Evolutionary conservation across 768 basidiomycete genomes (phyloP), one percentile per base, ranked within the genome.

Genomic region (Pleurotus salmoneostramineus): DNA sequence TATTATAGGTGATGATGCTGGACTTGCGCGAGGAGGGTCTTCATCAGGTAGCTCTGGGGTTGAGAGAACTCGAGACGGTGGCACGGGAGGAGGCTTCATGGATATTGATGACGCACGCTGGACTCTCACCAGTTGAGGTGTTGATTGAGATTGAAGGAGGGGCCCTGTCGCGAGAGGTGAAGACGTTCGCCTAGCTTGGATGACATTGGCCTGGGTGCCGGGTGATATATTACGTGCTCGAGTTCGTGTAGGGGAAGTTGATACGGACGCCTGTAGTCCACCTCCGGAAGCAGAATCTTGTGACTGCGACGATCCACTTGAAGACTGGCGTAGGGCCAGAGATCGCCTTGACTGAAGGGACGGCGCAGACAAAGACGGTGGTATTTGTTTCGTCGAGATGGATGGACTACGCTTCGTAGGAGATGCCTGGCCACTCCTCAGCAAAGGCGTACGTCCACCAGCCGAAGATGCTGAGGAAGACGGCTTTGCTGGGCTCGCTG

Each of bases 401-500:
- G 27, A 15, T 7, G 52, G 52, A 43, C 17, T 74, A 40, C 83
- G 82, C 67, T 87, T 90, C 10, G 74, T 79, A 2, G 89, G 87
- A 5, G 88, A 87, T 10, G 70, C 69, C 45, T 65, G 67, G n/a
- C 56, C 61, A 34, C 63, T 62, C 55, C 67, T 69, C 66, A 62
- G 21, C 64, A 68, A 60, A 43, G 77, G 67, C 56, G 66, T 70
- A 37, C 54, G 56, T 48, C 63, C 63, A 1, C 71, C 62, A 27
- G 70, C 61, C 31, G 70, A 62, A 17, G 68, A 60, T n/a, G 73
- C 17, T 36, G 69, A 60, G 12, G 66, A 57, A 5, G 70, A 65
- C 12, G 78, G 71, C 65, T 87, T 87, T 27, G 72, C 76, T 15
- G 89, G 90, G 66, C 88, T 91, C 3, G 72, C 69, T 5, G 89